A percentile compares a stretch with the other conserved stretches of the same genome.
Evolutionary conservation across 208 protist genomes (phyloP).

Genomic region (Leptomonas pyrrhocoris): DNA sequence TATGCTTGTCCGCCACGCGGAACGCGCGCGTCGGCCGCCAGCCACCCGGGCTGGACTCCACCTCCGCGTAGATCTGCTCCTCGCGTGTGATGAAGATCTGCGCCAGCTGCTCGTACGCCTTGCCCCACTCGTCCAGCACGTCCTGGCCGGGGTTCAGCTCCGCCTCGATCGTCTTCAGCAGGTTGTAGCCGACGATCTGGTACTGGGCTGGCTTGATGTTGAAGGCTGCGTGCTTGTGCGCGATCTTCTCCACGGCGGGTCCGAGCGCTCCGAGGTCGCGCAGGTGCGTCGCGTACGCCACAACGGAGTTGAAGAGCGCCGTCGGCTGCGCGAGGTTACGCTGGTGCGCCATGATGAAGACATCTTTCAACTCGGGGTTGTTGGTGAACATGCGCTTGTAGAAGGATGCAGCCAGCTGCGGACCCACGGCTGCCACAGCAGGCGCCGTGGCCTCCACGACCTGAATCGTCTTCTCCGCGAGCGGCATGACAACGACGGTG

Average conservation of each 20-base stretch:
- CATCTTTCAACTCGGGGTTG: constrained; percentile 51
- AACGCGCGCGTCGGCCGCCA: constrained; percentile 37
- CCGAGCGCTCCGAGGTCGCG: constrained; percentile 37
- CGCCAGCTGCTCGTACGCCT: constrained; percentile 53
- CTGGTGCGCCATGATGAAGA: constrained; percentile 56
- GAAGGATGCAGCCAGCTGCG: constrained; percentile 35
- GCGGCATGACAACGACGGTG: too few species aligned
- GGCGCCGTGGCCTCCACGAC: constrained; percentile 46
- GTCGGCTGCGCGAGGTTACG: constrained; percentile 39
- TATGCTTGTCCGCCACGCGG: constrained; percentile 43
- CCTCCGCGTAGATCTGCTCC: constrained; percentile 45
- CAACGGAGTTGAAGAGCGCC: constrained; percentile 51
- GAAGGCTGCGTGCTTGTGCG: constrained; percentile 51
- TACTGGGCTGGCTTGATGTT: constrained; percentile 42
- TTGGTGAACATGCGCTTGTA: constrained; percentile 48
- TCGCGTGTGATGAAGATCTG: constrained; percentile 43
- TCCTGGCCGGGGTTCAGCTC: constrained; percentile 43
- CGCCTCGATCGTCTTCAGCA: constrained; percentile 54
- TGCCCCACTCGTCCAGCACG: constrained; percentile 48
- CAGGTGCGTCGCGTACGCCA: constrained; percentile 49
- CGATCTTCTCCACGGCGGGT: constrained; percentile 48
- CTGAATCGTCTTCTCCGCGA: constrained; percentile 45
- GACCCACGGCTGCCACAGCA: constrained; percentile 36
- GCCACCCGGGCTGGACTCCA: constrained; percentile 24
- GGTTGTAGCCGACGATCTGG: constrained; percentile 51